A percentile compares a stretch with the other conserved stretches of the same genome.
These are phyloP conservation scores for Rusavskia elegans DNA, from an alignment of 495 filamentous ascomycete species.

Conservation along the genomic window DNA sequence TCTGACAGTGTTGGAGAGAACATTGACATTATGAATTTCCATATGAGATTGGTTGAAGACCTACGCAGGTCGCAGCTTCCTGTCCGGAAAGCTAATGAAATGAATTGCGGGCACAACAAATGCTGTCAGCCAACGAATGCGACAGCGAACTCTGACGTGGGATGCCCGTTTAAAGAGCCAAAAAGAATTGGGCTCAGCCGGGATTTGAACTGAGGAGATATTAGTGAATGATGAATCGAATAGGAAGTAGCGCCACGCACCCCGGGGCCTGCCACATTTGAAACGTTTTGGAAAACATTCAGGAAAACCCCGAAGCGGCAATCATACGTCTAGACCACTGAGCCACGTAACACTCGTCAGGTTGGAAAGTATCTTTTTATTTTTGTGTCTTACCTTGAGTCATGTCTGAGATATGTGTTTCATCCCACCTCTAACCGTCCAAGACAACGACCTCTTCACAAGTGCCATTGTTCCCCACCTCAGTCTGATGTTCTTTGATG, in stretches of 20 bases:
- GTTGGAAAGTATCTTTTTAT: too few species aligned
- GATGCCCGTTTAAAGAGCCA: not conserved
- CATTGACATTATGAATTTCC: too few species aligned
- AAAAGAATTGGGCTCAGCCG: slow-evolving; percentile 6
- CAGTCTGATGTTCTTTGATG: too few species aligned
- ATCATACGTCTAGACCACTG: slow-evolving; percentile 11
- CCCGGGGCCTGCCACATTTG: slow-evolving; percentile 13
- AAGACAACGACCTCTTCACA: too few species aligned
- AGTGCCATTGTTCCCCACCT: too few species aligned
- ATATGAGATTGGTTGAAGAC: too few species aligned
- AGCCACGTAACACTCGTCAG: not conserved
- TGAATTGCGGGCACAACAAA: not conserved
- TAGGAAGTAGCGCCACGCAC: not conserved
- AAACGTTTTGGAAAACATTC: slow-evolving; percentile 1
- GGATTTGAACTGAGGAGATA: slow-evolving; percentile 7
- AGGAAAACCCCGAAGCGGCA: slow-evolving; percentile 12
- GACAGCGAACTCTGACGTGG: too few species aligned
- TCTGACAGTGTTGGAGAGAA: too few species aligned
- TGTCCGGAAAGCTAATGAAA: not conserved
- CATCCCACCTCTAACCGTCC: too few species aligned
- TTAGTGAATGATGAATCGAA: not conserved
- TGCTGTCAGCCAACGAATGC: not conserved
- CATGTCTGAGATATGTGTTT: too few species aligned
- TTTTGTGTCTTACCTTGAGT: too few species aligned
- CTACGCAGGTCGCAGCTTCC: too few species aligned